A percentile compares a stretch with the other conserved stretches of the same genome.
Evolutionary conservation across 768 basidiomycete species (phyloP).

Genomic region (Astraeus odoratus): DNA sequence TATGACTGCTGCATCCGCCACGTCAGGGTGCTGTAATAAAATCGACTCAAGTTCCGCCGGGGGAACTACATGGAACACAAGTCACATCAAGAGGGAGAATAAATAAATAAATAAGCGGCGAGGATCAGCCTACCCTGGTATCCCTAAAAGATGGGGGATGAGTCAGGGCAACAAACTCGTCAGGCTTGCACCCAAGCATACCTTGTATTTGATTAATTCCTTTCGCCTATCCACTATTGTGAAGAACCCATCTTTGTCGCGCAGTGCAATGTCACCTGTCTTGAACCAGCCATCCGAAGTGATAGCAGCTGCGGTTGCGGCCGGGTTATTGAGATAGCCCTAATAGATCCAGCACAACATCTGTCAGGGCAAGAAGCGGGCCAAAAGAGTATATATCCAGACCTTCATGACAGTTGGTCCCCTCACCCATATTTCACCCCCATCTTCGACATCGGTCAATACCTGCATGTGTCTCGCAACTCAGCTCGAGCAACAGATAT

Average conservation of each 20-base stretch:
- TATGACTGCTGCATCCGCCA: constrained; percentile 79
- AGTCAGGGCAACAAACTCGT: background rate
- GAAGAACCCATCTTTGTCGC: constrained; percentile 66
- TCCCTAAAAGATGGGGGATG: constrained; percentile 37
- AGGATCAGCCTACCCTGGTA: constrained; percentile 53
- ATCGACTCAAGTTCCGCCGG: constrained; percentile 82
- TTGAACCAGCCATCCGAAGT: constrained; percentile 78
- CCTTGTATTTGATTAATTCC: constrained; percentile 75
- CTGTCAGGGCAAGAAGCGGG: background rate
- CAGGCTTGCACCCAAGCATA: background rate
- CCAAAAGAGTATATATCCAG: background rate
- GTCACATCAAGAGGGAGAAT: background rate
- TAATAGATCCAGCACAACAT: constrained; percentile 15
- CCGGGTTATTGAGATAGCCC: constrained; percentile 72
- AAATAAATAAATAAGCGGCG: background rate
- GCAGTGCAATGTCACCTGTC: constrained; percentile 74
- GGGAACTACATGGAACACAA: constrained; percentile 45
- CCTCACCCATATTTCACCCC: constrained; percentile 78
- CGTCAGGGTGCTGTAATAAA: constrained; percentile 63
- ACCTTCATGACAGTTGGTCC: constrained; percentile 81
- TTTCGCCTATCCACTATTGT: constrained; percentile 70
- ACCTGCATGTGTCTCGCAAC: constrained; percentile 10
- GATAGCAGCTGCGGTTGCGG: constrained; percentile 63
- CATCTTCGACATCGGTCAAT: constrained; percentile 29
- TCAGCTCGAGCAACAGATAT: background rate